Evolutionary conservation across 768 basidiomycete genomes (phyloP), one percentile per base, ranked within the genome.

Genomic region (Chlorophyllum brunneum): DNA sequence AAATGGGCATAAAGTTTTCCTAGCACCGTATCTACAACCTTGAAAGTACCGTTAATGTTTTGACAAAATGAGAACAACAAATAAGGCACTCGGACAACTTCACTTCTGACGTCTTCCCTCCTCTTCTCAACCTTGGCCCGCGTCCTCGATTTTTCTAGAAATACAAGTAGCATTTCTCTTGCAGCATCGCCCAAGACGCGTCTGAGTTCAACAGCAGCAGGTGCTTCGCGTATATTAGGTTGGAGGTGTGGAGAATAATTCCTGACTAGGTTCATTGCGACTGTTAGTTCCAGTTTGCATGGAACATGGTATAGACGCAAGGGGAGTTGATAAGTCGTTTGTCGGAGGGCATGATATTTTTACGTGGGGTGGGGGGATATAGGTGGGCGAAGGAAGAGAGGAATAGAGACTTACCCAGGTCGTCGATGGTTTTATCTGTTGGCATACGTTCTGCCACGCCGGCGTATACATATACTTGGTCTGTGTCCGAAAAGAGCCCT

Each of bases 201-300:
- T 42, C 79, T 73, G 51, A 94, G 73, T 61, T 87, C 87, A 16
- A 78, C 76, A 2, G 91, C 83, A 2, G 86, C 78, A 11, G 86
- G 83, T 5, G 91, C 85, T 18, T 77, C 71, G 23, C 77, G 79
- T 2, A 86, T 83, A 60, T 82, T 75, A 16, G 83, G 88, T 22
- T 81, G 67, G 59, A 95, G 78, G 70, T 94, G 86, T 13, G 93
- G 92, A 38, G 88, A 89, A 66, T 95, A 94, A 64, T 94, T 93
- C 76, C 81, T 79, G 77, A 92, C 89, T 88, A 95, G 74, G 78
- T 92, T 91, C 61, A 76, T 79, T 68, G 79, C 79, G 80, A 94
- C 93, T 94, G 73, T 81, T 66, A 88, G 86, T 83, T 79, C 80
- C 76, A 78, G 44, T 30, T 34, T 31, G 40, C n/a, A 29, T 37